Base-by-base conservation (phyloP, 768 basidiomycete species). In the Lentinula boryana region DNA sequence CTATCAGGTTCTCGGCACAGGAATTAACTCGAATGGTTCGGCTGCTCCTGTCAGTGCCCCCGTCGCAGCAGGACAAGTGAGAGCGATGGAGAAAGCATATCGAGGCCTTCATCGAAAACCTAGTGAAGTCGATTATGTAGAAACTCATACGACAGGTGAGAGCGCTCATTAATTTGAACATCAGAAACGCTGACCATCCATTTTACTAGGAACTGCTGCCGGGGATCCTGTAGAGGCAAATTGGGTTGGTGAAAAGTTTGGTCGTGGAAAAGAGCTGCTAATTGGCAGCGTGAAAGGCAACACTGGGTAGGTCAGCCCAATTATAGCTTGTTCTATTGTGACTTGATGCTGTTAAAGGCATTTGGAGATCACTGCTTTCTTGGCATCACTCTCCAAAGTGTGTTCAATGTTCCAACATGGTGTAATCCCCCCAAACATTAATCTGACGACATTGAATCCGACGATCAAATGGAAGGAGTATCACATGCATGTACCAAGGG, bases 201-300 rank as follows among this genome's bases (percentile, higher is more conserved):
- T 9, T 18, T 27, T 10, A 52, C 15, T 54, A 69, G 72, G 73
- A 1, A 82, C 82, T 2, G 73, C 76, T 43, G 72, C 68, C 35
- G 82, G 80, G 0, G 82, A 83, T 61, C 80, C 82, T 1, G 77
- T 74, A 1, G 82, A 83, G 65, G 77, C 76, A 9, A 82, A 81
- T 60, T 78, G 77, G 69, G 77, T 79, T 23, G 62, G 63, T 66
- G 56, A 65, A 73, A 15, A 65, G 67, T 10, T 59, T 49, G 35
- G 10, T 4, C 46, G 58, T n/a, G 35, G 50, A 9, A 16, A 36
- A 5, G 69, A 70, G 7, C 73, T 74, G 2, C 31, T 76, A 13
- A 67, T 79, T 10, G 79, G 79, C 4, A 78, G 76, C 58, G 72
- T 80, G 6, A 81, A 80, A 61, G 78, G 77, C 35, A 80, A 81